Base-by-base conservation (phyloP, 495 filamentous ascomycete species). In the Bombardia bombarda region DNA sequence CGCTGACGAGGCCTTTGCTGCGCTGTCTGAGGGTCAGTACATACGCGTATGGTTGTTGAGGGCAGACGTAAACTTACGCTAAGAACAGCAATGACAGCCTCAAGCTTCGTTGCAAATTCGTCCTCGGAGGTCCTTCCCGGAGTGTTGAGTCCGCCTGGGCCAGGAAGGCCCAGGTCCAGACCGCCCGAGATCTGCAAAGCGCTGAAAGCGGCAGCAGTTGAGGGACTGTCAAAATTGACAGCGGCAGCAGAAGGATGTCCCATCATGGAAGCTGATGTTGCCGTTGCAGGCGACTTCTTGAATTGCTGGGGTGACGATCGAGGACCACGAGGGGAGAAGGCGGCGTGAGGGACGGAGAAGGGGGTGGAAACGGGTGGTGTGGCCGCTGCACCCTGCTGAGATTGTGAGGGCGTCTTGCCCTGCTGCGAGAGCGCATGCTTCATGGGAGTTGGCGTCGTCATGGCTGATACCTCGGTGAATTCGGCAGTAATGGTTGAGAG, bases 1-100 rank as follows among this genome's bases (percentile, higher is more conserved):
- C 79, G 38, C 86, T 85, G 24, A 98, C 85, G 13, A 80, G 49
- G 14, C 72, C 68, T 42, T 72, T 68, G 40, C 52, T 68, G 18
- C 51, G 57, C 66, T 69, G 14, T 3, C 9, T 9, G 7, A 12
- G 7, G 26, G 44, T 49, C n/a, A n/a, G n/a, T n/a, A n/a, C n/a
- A n/a, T n/a, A n/a, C n/a, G n/a, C n/a, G n/a, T n/a, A n/a, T n/a
- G n/a, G n/a, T n/a, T n/a, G n/a, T n/a, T n/a, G n/a, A n/a, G n/a
- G n/a, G n/a, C n/a, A n/a, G n/a, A n/a, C n/a, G n/a, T n/a, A n/a
- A n/a, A 47, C 61, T 14, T 51, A 62, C 59, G 16, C 50, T 50
- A 20, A 64, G 46, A 5, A 55, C 49, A 7, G 62, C 65, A 32
- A 83, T 65, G 3, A 83, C 69, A 17, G 51, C 53, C 32, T 78